Conservation (phyloP, 768 basidiomycete genomes). For the Russula griseocarnosa region DNA sequence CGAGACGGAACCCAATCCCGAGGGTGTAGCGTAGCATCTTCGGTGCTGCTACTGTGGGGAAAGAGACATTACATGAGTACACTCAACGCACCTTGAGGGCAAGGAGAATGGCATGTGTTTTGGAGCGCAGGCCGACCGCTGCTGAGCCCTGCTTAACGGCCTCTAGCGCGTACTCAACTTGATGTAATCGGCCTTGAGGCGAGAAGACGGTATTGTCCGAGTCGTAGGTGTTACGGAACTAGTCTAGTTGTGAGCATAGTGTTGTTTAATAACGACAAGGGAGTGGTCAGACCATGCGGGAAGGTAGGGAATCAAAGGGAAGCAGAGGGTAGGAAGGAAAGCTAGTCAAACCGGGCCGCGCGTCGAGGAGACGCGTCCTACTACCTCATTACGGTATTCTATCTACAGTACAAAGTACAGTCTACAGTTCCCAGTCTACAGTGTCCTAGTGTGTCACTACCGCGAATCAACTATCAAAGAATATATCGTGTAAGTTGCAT, state of each 20-base stretch:
- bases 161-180: conserved; percentile 98
- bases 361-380: conserved; percentile 2
- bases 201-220: conserved; percentile 98
- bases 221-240: conserved; percentile 97
- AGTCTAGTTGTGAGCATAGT: conserved; percentile 8
- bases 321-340: neutral
- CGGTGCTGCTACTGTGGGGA: neutral
- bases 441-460: too few relatives aligned
- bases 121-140: conserved; percentile 93
- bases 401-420: too few relatives aligned
- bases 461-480: neutral
- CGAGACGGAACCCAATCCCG: neutral
- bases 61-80: neutral
- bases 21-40: neutral
- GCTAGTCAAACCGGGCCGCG: conserved; percentile 11
- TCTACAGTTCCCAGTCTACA: too few relatives aligned
- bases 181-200: conserved; percentile 93
- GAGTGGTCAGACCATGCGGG: conserved; percentile 5
- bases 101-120: conserved; percentile 89
- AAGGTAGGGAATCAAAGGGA: too few relatives aligned
- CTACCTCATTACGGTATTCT: too few relatives aligned
- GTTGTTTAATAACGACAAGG: neutral
- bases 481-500: conserved; percentile 17
- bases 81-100: conserved; percentile 73
- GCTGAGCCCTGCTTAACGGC: conserved; percentile 99